A percentile compares a stretch with the other conserved stretches of the same genome.
Conservation (phyloP, 495 filamentous ascomycete species). For the Talaromyces wortmannii region DNA sequence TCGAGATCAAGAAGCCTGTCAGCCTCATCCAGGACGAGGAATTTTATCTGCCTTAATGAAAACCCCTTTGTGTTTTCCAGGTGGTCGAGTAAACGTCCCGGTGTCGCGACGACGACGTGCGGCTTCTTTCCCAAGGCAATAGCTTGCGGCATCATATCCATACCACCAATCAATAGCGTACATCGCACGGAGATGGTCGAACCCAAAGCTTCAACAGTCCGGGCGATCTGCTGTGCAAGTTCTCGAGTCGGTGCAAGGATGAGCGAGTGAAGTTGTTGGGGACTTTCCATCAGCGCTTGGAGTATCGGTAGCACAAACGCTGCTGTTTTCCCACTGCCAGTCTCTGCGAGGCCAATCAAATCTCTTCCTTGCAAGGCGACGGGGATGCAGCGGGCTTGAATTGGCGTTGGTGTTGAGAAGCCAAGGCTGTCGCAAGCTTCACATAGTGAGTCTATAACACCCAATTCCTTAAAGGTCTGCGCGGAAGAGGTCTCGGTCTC, state of each 20-base stretch:
- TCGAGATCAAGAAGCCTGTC: conserved; percentile 89
- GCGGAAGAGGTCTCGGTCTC: too few species aligned
- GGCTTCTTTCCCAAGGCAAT: conserved; percentile 89
- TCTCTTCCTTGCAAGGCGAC: conserved; percentile 74
- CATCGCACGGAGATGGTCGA: conserved; percentile 75
- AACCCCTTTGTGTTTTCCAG: conserved; percentile 96
- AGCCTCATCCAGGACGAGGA: conserved; percentile 91
- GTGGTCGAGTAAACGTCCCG: conserved; percentile 84
- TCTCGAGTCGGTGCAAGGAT: conserved; percentile 88
- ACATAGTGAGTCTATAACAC: conserved; percentile 81
- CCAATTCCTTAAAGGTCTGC: conserved; percentile 74
- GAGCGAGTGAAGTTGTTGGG: conserved; percentile 68
- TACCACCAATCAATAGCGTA: conserved; percentile 77
- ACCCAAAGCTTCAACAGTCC: conserved; percentile 76
- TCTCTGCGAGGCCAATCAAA: conserved; percentile 89
- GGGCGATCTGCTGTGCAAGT: conserved; percentile 81
- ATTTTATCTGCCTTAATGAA: conserved; percentile 69
- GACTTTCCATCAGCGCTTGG: conserved; percentile 77
- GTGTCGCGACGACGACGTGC: conserved; percentile 79
- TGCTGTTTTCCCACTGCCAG: conserved; percentile 88
- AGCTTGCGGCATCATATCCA: conserved; percentile 88
- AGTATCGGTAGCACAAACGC: conserved; percentile 87
- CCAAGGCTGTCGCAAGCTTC: conserved; percentile 76
- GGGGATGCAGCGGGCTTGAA: conserved; percentile 75
- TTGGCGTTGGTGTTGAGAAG: conserved; percentile 76